A percentile compares a stretch with the other conserved stretches of the same genome.
Conservation (phyloP, 768 basidiomycete genomes). For the Suillus weaverae region DNA sequence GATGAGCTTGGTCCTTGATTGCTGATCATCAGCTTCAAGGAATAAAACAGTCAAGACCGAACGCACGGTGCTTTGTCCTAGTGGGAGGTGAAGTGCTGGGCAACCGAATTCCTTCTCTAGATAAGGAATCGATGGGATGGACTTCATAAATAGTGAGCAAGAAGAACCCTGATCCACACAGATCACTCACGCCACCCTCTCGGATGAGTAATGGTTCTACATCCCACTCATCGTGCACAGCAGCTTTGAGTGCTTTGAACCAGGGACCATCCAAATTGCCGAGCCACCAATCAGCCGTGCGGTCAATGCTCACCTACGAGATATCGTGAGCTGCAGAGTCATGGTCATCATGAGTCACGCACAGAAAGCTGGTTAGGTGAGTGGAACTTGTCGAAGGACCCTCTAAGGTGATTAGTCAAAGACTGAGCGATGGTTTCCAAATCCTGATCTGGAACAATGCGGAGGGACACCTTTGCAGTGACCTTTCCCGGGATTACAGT, state of each 20-base stretch:
- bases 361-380: constrained; percentile 79
- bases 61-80: constrained; percentile 87
- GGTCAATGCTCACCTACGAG: constrained; percentile 69
- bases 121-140: constrained; percentile 91
- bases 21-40: neutral
- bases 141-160: constrained; percentile 44
- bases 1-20: constrained; percentile 81
- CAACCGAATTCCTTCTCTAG: constrained; percentile 91
- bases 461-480: constrained; percentile 82
- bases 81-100: constrained; percentile 88
- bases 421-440: constrained; percentile 64
- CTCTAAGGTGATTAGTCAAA: constrained; percentile 57
- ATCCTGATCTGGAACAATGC: constrained; percentile 93
- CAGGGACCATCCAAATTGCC: constrained; percentile 82
- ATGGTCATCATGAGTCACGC: constrained; percentile 1
- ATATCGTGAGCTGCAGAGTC: neutral
- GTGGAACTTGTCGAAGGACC: constrained; percentile 55
- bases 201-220: constrained; percentile 82
- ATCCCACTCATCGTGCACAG: constrained; percentile 87
- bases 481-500: constrained; percentile 89
- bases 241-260: constrained; percentile 82
- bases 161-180: neutral
- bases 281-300: constrained; percentile 95
- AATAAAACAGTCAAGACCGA: constrained; percentile 1
- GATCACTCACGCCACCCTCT: constrained; percentile 80